Percentiles rank a stretch among this genome's conserved stretches.
These are phyloP conservation scores for Yarrowia galli DNA, from an alignment of 1,139 yeast species.

Conservation along the genomic window DNA sequence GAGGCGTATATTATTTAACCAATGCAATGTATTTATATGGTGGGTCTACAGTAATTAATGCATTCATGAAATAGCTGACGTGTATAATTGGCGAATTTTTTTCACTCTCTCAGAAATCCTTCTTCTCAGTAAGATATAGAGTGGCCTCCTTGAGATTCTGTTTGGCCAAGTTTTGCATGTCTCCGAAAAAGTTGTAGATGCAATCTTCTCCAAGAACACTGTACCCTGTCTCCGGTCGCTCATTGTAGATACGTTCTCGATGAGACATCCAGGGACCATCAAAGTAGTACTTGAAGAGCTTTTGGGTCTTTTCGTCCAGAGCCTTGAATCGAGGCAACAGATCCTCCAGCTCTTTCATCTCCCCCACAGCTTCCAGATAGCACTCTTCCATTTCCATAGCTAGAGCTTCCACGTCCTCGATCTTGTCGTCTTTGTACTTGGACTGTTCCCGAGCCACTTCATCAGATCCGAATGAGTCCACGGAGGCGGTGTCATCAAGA, in stretches of 20 bases:
- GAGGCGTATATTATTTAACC: conserved; percentile 31
- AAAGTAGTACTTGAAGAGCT: conserved; percentile 29
- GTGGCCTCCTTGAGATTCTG: conserved; percentile 16
- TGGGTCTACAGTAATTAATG: not conserved
- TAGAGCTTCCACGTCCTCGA: conserved; percentile 2
- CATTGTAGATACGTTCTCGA: not conserved
- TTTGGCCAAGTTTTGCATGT: conserved; percentile 14
- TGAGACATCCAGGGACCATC: conserved; percentile 26
- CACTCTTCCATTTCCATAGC: conserved; percentile 26
- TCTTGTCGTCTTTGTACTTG: conserved; percentile 25
- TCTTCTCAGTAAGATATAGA: not conserved
- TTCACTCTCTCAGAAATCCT: not conserved
- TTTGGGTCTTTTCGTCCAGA: conserved; percentile 2
- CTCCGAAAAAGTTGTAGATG: conserved; percentile 9
- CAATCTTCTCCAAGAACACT: conserved; percentile 9
- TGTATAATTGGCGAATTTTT: too few species aligned
- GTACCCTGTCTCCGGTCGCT: not conserved
- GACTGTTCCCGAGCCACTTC: conserved; percentile 10
- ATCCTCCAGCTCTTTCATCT: conserved; percentile 13
- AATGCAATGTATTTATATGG: conserved; percentile 7
- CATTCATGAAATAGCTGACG: not conserved
- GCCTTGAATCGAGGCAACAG: conserved; percentile 4
- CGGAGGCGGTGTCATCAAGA: not conserved
- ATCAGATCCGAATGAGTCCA: conserved; percentile 17
- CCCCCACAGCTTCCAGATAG: conserved; percentile 2